Conservation (phyloP, 2,329 filamentous ascomycete species). For the Pseudofabraea citricarpa region DNA sequence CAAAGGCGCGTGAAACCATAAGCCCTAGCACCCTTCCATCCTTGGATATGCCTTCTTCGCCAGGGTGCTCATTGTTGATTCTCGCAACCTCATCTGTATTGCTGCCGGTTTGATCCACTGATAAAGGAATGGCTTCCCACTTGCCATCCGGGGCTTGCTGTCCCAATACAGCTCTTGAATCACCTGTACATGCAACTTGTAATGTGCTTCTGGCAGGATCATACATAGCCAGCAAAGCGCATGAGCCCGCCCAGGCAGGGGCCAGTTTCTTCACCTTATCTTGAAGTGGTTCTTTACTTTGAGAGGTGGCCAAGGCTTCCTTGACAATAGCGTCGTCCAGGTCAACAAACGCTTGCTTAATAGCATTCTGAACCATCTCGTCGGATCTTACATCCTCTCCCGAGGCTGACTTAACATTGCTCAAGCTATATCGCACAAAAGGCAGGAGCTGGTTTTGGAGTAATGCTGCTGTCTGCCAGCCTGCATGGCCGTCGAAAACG, state of each 20-base stretch:
- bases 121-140: conserved; percentile 51
- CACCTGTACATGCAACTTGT: conserved; percentile 61
- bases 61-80: conserved; percentile 54
- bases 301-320: too few species aligned
- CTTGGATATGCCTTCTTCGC: conserved; percentile 49
- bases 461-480: too few species aligned
- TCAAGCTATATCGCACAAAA: too few species aligned
- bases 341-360: too few species aligned
- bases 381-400: too few species aligned
- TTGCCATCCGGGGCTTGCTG: conserved; percentile 35
- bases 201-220: conserved; percentile 48
- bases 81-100: conserved; percentile 54
- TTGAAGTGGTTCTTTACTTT: too few species aligned
- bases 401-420: too few species aligned
- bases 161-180: conserved; percentile 32
- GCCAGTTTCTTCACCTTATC: too few species aligned
- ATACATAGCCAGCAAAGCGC: conserved; percentile 58
- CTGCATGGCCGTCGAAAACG: too few species aligned
- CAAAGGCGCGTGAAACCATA: conserved; percentile 60
- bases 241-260: conserved; percentile 43
- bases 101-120: conserved; percentile 61
- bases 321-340: too few species aligned
- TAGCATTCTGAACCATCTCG: too few species aligned
- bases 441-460: too few species aligned
- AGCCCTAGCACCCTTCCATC: conserved; percentile 57